These are phyloP conservation scores for Cryphonectria parasitica DNA, from an alignment of 2,329 filamentous ascomycete species.

Conservation along the genomic window DNA sequence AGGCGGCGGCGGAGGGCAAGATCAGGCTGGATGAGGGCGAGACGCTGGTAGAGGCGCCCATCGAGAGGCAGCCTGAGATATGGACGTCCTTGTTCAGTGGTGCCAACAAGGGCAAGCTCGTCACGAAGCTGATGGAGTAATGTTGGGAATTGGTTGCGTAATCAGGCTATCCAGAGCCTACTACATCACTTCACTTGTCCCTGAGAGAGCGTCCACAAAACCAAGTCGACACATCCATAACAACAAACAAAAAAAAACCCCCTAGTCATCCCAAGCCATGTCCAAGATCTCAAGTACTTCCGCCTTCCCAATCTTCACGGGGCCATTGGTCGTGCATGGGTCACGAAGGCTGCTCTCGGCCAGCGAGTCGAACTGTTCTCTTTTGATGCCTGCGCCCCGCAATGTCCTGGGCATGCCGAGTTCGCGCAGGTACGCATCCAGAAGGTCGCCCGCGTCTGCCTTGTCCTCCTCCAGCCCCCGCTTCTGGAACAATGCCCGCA, in stretches of 20 bases:
- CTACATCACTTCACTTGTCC: neutral
- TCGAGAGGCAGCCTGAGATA: slow-evolving; percentile 37
- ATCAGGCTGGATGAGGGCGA: slow-evolving; percentile 34
- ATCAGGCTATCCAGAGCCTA: neutral
- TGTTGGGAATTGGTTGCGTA: neutral
- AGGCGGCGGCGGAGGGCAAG: slow-evolving; percentile 33
- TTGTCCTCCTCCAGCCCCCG: slow-evolving; percentile 30
- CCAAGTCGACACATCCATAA: neutral
- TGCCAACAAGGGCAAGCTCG: slow-evolving; percentile 36
- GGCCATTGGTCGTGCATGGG: slow-evolving; percentile 54
- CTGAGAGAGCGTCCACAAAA: neutral
- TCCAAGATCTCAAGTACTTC: slow-evolving; percentile 58
- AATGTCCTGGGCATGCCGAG: slow-evolving; percentile 59
- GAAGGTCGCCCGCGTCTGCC: slow-evolving; percentile 54
- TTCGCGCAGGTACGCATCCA: slow-evolving; percentile 54
- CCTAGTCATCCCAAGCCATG: slow-evolving; percentile 33
- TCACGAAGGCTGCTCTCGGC: slow-evolving; percentile 55
- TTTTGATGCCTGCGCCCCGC: slow-evolving; percentile 53
- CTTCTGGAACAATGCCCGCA: slow-evolving; percentile 35
- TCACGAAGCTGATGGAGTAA: slow-evolving; percentile 32
- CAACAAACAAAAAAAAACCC: neutral
- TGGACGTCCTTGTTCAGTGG: slow-evolving; percentile 38
- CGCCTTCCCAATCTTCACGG: slow-evolving; percentile 51
- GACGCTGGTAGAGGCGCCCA: slow-evolving; percentile 35
- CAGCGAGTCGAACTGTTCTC: slow-evolving; percentile 51